These are phyloP conservation scores for Cladosporium sp. DNA, from an alignment of 2,329 filamentous ascomycete species.

Conservation along the genomic window DNA sequence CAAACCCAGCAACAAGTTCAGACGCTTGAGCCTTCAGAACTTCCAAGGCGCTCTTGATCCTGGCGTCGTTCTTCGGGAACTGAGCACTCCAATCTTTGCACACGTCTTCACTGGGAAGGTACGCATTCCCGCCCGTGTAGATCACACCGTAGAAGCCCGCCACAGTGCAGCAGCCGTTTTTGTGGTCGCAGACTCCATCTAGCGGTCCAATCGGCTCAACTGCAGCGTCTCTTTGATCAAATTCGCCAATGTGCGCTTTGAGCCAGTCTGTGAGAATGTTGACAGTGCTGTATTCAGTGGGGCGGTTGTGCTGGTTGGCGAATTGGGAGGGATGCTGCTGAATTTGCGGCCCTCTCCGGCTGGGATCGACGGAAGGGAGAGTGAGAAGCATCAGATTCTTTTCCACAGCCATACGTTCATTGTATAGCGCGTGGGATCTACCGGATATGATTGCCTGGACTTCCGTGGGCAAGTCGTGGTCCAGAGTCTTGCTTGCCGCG, in stretches of 20 bases:
- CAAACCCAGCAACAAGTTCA: constrained; percentile 28
- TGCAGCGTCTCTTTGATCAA: too few species aligned
- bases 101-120: constrained; percentile 26
- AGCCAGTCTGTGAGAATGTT: constrained; percentile 32
- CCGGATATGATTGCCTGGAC: constrained; percentile 18
- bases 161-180: not conserved
- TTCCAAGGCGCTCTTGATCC: constrained; percentile 13
- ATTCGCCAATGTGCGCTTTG: constrained; percentile 16
- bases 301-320: constrained; percentile 13
- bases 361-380: constrained; percentile 13
- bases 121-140: constrained; percentile 24
- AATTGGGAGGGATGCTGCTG: not conserved
- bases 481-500: not conserved
- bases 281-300: constrained; percentile 28
- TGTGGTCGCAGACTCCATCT: constrained; percentile 14
- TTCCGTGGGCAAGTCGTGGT: constrained; percentile 6
- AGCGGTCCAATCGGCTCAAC: not conserved
- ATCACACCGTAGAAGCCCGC: constrained; percentile 30
- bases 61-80: constrained; percentile 12
- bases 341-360: not conserved
- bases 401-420: constrained; percentile 13
- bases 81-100: constrained; percentile 15
- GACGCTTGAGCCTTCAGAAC: constrained; percentile 22
- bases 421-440: constrained; percentile 19
- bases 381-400: constrained; percentile 26